phyloP scores from a whole-genome alignment of 768 basidiomycete genomes.

The Termitomyces sp. region DNA sequence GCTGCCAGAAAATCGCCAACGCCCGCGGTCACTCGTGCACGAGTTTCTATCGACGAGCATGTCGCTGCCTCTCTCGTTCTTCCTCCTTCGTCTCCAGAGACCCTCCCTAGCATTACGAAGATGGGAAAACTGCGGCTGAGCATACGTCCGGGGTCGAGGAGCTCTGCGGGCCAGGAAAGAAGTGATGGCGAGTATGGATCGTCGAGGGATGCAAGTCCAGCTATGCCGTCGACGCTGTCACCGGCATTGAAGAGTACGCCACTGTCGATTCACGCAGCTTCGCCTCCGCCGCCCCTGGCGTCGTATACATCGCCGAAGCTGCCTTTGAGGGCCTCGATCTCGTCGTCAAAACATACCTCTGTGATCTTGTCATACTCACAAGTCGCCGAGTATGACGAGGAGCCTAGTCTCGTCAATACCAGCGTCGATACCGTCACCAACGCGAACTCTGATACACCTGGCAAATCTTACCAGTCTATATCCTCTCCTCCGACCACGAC shows the following conservation, averaged over 20 bases:
- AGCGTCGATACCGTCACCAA: not conserved
- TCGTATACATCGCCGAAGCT: not conserved
- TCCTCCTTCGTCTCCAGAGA: not conserved
- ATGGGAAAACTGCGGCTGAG: not conserved
- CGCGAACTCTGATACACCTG: not conserved
- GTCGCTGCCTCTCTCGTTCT: slow-evolving; percentile 1
- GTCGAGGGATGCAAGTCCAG: not conserved
- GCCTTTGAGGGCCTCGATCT: not conserved
- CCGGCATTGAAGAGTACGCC: not conserved
- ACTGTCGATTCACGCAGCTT: not conserved
- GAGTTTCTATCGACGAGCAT: slow-evolving; percentile 13
- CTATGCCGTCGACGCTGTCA: not conserved
- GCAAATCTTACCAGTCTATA: not conserved
- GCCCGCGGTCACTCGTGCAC: not conserved
- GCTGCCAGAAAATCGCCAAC: slow-evolving; percentile 19
- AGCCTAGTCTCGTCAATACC: not conserved
- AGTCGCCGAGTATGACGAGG: not conserved
- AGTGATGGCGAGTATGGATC: slow-evolving; percentile 2
- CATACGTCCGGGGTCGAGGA: not conserved
- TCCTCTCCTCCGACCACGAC: not conserved
- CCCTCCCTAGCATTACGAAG: not conserved
- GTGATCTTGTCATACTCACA: slow-evolving; percentile 9
- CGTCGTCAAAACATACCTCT: slow-evolving; percentile 6
- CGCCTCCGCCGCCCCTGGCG: not conserved
- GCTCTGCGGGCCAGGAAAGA: not conserved